Conservation (phyloP, 23 red algal species). For the Gracilariopsis chorda region DNA sequence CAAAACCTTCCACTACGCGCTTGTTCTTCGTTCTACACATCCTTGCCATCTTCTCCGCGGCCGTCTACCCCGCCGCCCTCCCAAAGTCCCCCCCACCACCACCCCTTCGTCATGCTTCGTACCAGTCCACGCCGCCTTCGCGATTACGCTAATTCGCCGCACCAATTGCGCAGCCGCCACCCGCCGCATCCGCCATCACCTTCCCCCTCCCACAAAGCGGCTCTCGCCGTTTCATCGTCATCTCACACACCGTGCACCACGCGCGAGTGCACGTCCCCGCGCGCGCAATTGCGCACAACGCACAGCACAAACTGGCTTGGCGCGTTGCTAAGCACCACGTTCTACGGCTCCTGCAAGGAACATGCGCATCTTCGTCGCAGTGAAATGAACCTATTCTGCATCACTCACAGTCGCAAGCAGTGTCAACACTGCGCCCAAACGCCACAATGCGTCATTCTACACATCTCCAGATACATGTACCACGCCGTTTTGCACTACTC, state of each 20-base stretch:
- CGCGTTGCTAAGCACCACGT: not conserved
- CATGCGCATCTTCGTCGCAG: not conserved
- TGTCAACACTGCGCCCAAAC: not conserved
- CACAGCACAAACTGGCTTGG: not conserved
- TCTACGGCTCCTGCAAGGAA: not conserved
- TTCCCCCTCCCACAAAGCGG: not conserved
- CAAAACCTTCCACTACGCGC: not conserved
- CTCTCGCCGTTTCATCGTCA: not conserved
- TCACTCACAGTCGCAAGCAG: not conserved
- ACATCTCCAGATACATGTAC: slow-evolving; percentile 56
- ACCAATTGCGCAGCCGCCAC: not conserved
- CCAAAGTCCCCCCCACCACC: not conserved
- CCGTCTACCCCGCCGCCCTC: not conserved
- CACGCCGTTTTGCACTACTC: not conserved
- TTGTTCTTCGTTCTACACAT: not conserved
- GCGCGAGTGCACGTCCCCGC: not conserved
- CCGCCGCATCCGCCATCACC: not conserved
- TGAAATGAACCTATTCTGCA: slow-evolving; percentile 25
- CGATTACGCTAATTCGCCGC: not conserved
- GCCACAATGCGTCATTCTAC: not conserved
- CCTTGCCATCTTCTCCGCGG: not conserved
- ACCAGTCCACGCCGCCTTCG: not conserved
- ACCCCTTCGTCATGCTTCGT: not conserved
- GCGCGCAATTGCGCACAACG: not conserved
- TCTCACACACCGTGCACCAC: not conserved